Evolutionary conservation across 2,329 filamentous ascomycete genomes (phyloP), one percentile per base, ranked within the genome.

Genomic region (Colletotrichum destructivum): DNA sequence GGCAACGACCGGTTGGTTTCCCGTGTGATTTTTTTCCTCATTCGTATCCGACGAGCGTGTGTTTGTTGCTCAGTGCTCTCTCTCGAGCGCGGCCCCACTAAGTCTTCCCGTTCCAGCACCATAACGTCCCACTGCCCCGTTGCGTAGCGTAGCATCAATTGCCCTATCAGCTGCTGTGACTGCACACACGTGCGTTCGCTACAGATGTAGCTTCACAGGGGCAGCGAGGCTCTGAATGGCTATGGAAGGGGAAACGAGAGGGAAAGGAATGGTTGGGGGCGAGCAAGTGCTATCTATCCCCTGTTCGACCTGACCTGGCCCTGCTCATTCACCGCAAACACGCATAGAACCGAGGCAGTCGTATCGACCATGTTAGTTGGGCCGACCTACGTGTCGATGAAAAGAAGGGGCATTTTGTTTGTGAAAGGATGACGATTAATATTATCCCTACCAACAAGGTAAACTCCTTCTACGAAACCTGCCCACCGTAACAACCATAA

Each of bases 131-230:
- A 65, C 54, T 23, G 49, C 56, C 66, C 57, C 66, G 62, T 52
- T 63, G 46, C 54, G 49, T 60, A 73, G 60, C 64, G 68, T 63
- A 59, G 40, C 21, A 40, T 11, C 70, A 52, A 74, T 73, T 75
- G 74, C 57, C 74, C 74, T 74, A 75, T 75, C 74, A 74, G 60
- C 68, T 62, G 51, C 64, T 62, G 38, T 40, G 12, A 4, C 67
- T 52, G 44, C 44, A 63, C 60, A 70, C 74, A 75, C 74, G 74
- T 75, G 74, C 71, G 55, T n/a, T 72, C 66, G 66, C 69, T 69
- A 47, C 69, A 52, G 46, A 62, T 62, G 59, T 52, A 40, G 62
- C 46, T 64, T 52, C 59, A 42, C 69, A 60, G 35, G 35, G 35
- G 52, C 59, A 59, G 23, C 65, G 47, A 64, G 62, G 60, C 62